Evolutionary conservation across 1,139 yeast species (phyloP).

Genomic region (Yamadazyma triangularis): DNA sequence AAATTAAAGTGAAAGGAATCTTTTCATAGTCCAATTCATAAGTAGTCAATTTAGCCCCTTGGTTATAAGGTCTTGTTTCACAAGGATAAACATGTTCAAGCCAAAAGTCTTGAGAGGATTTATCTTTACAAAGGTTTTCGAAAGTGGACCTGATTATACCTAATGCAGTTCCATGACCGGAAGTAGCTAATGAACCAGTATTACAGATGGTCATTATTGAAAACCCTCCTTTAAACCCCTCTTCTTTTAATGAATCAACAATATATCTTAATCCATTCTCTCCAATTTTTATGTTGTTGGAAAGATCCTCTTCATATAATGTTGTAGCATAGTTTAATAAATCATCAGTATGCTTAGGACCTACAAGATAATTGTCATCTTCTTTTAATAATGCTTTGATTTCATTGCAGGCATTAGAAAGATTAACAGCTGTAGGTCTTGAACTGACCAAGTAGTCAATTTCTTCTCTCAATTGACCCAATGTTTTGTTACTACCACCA

Average conservation of each 20-base stretch:
- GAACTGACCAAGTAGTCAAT: slow-evolving; percentile 69
- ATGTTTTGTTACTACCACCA: slow-evolving; percentile 17
- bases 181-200: slow-evolving; percentile 90
- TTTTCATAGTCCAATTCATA: slow-evolving; percentile 81
- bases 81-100: slow-evolving; percentile 74
- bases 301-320: slow-evolving; percentile 70
- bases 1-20: slow-evolving; percentile 82
- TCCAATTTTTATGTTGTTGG: slow-evolving; percentile 75
- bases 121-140: slow-evolving; percentile 26
- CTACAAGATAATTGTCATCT: slow-evolving; percentile 11
- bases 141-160: slow-evolving; percentile 81
- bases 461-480: slow-evolving; percentile 33
- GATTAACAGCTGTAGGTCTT: slow-evolving; percentile 94
- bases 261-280: slow-evolving; percentile 76
- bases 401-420: slow-evolving; percentile 71
- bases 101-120: slow-evolving; percentile 32
- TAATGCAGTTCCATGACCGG: slow-evolving; percentile 95
- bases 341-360: slow-evolving; percentile 27
- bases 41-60: slow-evolving; percentile 91
- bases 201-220: slow-evolving; percentile 83
- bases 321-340: slow-evolving; percentile 51
- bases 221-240: slow-evolving; percentile 59
- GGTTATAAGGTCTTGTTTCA: slow-evolving; percentile 95
- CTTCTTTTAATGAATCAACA: slow-evolving; percentile 36
- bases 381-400: slow-evolving; percentile 34